Evolutionary conservation across 106 monocot species (phyloP).

Genomic region (Platanthera guangdongensis): DNA sequence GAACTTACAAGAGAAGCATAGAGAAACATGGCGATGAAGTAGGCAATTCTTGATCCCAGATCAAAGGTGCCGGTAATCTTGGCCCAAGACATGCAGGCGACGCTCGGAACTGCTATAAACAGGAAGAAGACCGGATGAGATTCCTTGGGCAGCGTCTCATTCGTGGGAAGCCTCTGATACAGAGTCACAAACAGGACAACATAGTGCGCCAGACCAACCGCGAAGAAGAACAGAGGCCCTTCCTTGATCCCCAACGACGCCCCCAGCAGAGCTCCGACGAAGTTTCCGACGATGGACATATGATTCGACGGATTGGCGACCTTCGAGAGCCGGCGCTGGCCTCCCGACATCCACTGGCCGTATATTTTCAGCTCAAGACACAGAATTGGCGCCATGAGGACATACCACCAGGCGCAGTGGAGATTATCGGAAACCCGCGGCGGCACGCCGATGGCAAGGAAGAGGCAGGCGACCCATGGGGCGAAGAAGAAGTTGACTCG

Average conservation of each 20-base stretch:
- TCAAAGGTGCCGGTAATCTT: slow-evolving; percentile 49
- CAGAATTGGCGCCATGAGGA: slow-evolving; percentile 67
- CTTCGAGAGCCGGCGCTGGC: slow-evolving; percentile 49
- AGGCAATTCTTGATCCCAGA: slow-evolving; percentile 41
- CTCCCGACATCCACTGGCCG: slow-evolving; percentile 87
- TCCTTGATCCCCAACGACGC: slow-evolving; percentile 70
- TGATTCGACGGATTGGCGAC: slow-evolving; percentile 87
- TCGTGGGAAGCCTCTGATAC: slow-evolving; percentile 80
- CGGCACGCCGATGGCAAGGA: slow-evolving; percentile 54
- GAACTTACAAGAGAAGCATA: slow-evolving; percentile 55
- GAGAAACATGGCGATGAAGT: slow-evolving; percentile 57
- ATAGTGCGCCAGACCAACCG: slow-evolving; percentile 77
- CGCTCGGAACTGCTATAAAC: slow-evolving; percentile 72
- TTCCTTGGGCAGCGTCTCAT: slow-evolving; percentile 70
- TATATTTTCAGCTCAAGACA: slow-evolving; percentile 79
- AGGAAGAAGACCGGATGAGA: slow-evolving; percentile 89
- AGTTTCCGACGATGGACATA: slow-evolving; percentile 69
- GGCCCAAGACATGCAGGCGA: slow-evolving; percentile 74
- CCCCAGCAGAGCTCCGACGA: slow-evolving; percentile 73
- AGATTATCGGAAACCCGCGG: slow-evolving; percentile 18
- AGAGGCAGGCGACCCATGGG: slow-evolving; percentile 80
- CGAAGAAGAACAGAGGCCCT: slow-evolving; percentile 84
- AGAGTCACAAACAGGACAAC: slow-evolving; percentile 70
- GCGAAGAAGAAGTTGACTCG: slow-evolving; percentile 91
- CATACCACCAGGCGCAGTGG: slow-evolving; percentile 43